These are phyloP conservation scores for Tetragonia tetragonoides DNA, from an alignment of 148 eudicot species.

Conservation along the genomic window DNA sequence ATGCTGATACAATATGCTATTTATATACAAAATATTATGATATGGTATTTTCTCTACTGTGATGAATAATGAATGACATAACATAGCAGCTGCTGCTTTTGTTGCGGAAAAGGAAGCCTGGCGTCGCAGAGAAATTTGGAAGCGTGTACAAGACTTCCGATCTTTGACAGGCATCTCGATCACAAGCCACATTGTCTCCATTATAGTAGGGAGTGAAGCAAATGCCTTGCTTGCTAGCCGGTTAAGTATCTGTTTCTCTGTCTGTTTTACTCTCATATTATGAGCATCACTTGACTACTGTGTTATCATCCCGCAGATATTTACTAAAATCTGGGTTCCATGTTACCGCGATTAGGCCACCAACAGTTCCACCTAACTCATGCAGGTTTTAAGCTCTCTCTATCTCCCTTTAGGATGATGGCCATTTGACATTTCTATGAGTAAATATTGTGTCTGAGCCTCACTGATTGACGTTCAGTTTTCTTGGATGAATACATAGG, in stretches of 20 bases:
- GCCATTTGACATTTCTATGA: background rate
- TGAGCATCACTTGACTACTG: slow-evolving; percentile 9
- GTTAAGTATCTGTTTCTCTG: slow-evolving; percentile 31
- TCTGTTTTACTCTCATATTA: background rate
- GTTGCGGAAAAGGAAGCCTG: slow-evolving; percentile 83
- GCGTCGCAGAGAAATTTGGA: slow-evolving; percentile 77
- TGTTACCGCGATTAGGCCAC: slow-evolving; percentile 94
- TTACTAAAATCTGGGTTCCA: slow-evolving; percentile 83
- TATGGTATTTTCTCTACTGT: background rate
- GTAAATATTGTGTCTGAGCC: background rate
- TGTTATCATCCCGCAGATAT: slow-evolving; percentile 49
- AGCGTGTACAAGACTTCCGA: slow-evolving; percentile 74
- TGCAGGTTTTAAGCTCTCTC: slow-evolving; percentile 61
- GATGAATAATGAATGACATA: slow-evolving; percentile 24
- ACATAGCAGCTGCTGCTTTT: slow-evolving; percentile 69
- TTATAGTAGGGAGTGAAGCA: slow-evolving; percentile 82
- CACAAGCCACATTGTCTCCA: slow-evolving; percentile 83
- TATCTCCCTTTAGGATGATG: background rate
- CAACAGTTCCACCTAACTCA: slow-evolving; percentile 93
- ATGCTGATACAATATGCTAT: background rate
- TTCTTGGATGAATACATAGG: no score
- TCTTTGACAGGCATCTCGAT: slow-evolving; percentile 70
- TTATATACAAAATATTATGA: background rate
- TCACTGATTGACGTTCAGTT: background rate
- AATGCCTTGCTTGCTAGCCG: slow-evolving; percentile 80